Evolutionary conservation across 2,329 filamentous ascomycete genomes (phyloP).

Genomic region (Plectosphaerella sp.): DNA sequence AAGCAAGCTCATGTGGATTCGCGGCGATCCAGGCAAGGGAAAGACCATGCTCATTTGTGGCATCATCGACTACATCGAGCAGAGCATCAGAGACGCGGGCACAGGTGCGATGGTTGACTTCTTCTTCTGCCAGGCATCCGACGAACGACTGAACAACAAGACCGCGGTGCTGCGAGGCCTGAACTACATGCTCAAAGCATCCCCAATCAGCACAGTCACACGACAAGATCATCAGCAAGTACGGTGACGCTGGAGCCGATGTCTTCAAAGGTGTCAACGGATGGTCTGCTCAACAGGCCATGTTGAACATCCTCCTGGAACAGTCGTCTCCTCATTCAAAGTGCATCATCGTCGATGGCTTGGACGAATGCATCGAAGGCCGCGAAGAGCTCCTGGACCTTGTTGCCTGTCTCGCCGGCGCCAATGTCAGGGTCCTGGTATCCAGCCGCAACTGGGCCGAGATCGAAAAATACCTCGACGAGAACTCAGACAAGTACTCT

Average conservation of each 20-base stretch:
- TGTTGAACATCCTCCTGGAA: constrained; percentile 33
- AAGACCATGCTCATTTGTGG: constrained; percentile 29
- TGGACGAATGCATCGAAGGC: background rate
- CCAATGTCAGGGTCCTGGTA: constrained; percentile 33
- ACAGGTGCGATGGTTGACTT: constrained; percentile 11
- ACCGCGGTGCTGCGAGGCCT: constrained; percentile 36
- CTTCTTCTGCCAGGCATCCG: constrained; percentile 38
- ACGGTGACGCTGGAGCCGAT: constrained; percentile 23
- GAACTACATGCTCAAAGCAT: constrained; percentile 30
- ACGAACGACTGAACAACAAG: constrained; percentile 29
- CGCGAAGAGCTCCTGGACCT: constrained; percentile 26
- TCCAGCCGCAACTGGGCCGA: constrained; percentile 34
- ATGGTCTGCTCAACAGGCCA: constrained; percentile 27
- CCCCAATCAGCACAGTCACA: constrained; percentile 26
- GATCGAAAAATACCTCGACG: constrained; percentile 33
- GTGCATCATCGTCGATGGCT: constrained; percentile 27
- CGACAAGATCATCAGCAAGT: constrained; percentile 24
- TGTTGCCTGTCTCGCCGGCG: constrained; percentile 14
- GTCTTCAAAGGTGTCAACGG: constrained; percentile 28
- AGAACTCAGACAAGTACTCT: too few species aligned
- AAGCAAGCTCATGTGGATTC: constrained; percentile 25
- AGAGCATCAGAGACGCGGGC: constrained; percentile 1
- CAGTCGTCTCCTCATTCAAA: constrained; percentile 21
- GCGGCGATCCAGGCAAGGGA: constrained; percentile 30
- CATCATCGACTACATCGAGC: constrained; percentile 21